These are phyloP conservation scores for Vachellia pachyceras DNA, from an alignment of 306 rosid species.

Conservation along the genomic window DNA sequence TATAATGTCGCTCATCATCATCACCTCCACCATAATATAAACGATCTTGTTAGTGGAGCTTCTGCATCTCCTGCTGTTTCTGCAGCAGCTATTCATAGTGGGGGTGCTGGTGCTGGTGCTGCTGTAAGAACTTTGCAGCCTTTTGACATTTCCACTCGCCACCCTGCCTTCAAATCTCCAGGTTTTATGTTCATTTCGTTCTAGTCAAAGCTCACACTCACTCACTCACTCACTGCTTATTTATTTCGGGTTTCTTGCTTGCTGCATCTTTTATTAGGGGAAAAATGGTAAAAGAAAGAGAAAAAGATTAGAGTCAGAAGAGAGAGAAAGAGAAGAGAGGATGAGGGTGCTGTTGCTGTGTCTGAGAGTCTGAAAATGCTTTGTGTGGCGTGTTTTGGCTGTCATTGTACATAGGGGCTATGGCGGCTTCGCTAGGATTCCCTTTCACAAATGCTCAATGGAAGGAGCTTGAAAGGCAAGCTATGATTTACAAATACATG, in stretches of 20 bases:
- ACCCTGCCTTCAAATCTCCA: conserved; percentile 54
- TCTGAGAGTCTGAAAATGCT: conserved; percentile 35
- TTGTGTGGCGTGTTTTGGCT: conserved; percentile 4
- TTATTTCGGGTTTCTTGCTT: conserved; percentile 11
- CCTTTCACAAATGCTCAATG: conserved; percentile 84
- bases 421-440: conserved; percentile 66
- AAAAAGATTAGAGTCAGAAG: conserved; percentile 39
- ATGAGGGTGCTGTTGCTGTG: conserved; percentile 7
- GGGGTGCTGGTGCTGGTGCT: conserved; percentile 34
- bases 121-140: conserved; percentile 58
- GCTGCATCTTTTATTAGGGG: conserved; percentile 28
- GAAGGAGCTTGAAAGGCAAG: conserved; percentile 86
- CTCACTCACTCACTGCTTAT: not conserved
- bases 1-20: conserved; percentile 37
- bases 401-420: conserved; percentile 44
- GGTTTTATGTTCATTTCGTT: conserved; percentile 43
- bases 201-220: not conserved
- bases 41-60: conserved; percentile 35
- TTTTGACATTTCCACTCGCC: conserved; percentile 51
- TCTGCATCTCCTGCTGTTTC: conserved; percentile 27
- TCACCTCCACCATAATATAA: conserved; percentile 37
- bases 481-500: conserved; percentile 88
- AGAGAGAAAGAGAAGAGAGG: conserved; percentile 23
- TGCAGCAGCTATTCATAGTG: conserved; percentile 35
- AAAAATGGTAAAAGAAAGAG: not conserved